Percentiles rank a stretch among this genome's conserved stretches.
Conservation (phyloP, 495 filamentous ascomycete genomes). For the Penicillium malachiteum region DNA sequence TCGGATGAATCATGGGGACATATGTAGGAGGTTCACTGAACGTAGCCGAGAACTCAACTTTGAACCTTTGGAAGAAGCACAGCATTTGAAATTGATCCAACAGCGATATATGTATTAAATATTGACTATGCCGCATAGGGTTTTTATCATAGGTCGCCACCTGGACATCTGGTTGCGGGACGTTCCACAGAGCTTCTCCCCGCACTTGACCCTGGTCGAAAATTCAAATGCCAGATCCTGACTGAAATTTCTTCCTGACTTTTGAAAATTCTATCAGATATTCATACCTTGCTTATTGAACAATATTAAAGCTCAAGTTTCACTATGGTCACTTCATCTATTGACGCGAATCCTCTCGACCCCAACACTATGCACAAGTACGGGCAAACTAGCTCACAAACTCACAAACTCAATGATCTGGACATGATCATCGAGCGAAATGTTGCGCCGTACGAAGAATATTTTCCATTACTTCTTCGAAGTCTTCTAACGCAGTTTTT, state of each 20-base stretch:
- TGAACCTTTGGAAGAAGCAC: too few relatives aligned
- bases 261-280: neutral
- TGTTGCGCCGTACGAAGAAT: slow-evolving; percentile 25
- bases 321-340: slow-evolving; percentile 21
- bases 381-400: neutral
- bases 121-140: slow-evolving; percentile 3
- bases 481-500: neutral
- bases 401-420: slow-evolving; percentile 11
- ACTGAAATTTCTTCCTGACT: neutral
- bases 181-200: slow-evolving; percentile 12
- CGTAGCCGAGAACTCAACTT: too few relatives aligned
- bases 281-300: neutral
- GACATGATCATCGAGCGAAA: slow-evolving; percentile 17
- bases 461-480: too few relatives aligned
- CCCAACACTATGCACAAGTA: slow-evolving; percentile 16
- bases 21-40: neutral
- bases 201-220: slow-evolving; percentile 11
- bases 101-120: too few relatives aligned
- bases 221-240: neutral
- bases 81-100: too few relatives aligned
- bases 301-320: neutral
- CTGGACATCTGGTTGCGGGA: slow-evolving; percentile 9
- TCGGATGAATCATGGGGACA: neutral
- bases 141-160: slow-evolving; percentile 31
- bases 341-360: slow-evolving; percentile 21